Base-by-base conservation (phyloP, 768 basidiomycete species). In the Tricholomella constricta region DNA sequence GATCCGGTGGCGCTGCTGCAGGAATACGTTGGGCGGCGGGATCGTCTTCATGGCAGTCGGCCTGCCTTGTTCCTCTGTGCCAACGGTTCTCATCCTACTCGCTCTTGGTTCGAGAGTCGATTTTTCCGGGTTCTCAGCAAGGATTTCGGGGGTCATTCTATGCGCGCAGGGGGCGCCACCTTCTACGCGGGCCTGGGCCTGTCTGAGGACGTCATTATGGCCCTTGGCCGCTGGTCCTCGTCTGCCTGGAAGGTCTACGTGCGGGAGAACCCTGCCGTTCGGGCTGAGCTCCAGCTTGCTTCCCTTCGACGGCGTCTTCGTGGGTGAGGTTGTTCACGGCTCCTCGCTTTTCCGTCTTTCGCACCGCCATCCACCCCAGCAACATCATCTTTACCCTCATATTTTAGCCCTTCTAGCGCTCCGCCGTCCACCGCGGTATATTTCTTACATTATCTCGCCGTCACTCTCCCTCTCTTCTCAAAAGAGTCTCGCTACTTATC, bases 71-170 rank as follows among this genome's bases (percentile, higher is more conserved):
- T 68, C 51, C 9, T 68, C 2, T 37, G 43, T 8, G 37, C 58
- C 40, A 49, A 65, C 43, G 61, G 67, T 2, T 52, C 54, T 10
- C 38, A 48, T 6, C 64, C 62, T 0, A 64, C 57, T 9, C 53
- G 60, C 0, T 37, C 56, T 12, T 67, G 64, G 64, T 67, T 67
- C 29, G 59, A 62, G 14, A 23, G 26, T 2, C 51, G 51, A 12
- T 58, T 67, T 15, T 60, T 58, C 40, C 27, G 55, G 3, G 4
- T 64, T 15, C 37, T 61, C 5, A 48, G 43, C 14, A 46, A 32
- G 14, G 53, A 55, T 6, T 67, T 54, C 46, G 59, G 66, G 6
- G 54, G 64, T 2, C 62, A 67, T 40, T 67, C 64, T 9, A 26
- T 52, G 23, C 42, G 63, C 3, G 59, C 60, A 19, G 60, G 60